These are phyloP conservation scores for Penicillium concentricum DNA, from an alignment of 2,329 filamentous ascomycete species.

Conservation along the genomic window DNA sequence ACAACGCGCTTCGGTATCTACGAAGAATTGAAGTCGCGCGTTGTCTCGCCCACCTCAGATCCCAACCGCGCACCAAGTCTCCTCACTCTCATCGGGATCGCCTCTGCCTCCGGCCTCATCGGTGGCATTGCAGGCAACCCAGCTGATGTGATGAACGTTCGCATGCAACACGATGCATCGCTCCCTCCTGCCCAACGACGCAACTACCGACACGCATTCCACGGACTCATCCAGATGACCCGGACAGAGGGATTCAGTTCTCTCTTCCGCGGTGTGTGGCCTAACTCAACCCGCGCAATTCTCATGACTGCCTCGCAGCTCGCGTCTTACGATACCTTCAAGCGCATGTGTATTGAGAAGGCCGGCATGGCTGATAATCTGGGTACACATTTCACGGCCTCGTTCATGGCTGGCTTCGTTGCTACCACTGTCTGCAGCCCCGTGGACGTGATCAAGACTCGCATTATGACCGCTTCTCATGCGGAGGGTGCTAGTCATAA, in stretches of 20 bases:
- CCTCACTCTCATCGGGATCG: conserved; percentile 75
- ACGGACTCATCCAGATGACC: conserved; percentile 85
- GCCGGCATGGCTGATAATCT: conserved; percentile 57
- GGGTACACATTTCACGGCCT: conserved; percentile 61
- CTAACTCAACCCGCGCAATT: conserved; percentile 62
- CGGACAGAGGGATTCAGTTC: conserved; percentile 73
- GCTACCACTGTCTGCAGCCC: conserved; percentile 67
- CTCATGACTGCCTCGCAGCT: conserved; percentile 66
- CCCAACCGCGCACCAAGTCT: conserved; percentile 62
- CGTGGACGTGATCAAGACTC: conserved; percentile 66
- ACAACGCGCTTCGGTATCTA: conserved; percentile 96
- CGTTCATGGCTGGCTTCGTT: conserved; percentile 63
- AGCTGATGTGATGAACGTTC: conserved; percentile 93
- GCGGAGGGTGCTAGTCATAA: conserved; percentile 43
- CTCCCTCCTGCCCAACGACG: conserved; percentile 71
- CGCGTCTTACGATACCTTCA: conserved; percentile 64
- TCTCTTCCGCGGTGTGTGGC: conserved; percentile 74
- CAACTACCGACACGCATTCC: conserved; percentile 85
- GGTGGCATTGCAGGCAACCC: conserved; percentile 91
- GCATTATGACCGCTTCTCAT: conserved; percentile 59
- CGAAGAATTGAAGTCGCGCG: conserved; percentile 79
- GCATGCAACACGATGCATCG: conserved; percentile 92
- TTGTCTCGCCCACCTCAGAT: conserved; percentile 43
- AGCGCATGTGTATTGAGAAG: conserved; percentile 53
- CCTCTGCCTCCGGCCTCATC: conserved; percentile 77